phyloP scores from a whole-genome alignment of 139 green algal genomes.

The Trebouxia sp. region DNA sequence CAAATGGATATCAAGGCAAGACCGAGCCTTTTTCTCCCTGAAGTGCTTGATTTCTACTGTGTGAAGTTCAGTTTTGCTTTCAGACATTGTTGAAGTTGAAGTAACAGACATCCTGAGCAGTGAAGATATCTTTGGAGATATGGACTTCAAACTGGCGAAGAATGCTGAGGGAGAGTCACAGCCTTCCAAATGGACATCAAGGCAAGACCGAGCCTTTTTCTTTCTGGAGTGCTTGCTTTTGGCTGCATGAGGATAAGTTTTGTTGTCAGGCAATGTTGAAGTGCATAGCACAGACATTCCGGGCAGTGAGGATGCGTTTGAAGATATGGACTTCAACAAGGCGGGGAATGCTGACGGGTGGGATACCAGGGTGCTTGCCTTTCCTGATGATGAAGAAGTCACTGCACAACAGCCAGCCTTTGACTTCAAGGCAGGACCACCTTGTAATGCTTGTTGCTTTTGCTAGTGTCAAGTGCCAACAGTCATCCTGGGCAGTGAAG shows the following conservation, averaged over 20 bases:
- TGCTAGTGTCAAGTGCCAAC: conserved; percentile 76
- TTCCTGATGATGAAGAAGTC: no score
- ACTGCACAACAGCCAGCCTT: no score
- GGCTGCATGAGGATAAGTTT: no score
- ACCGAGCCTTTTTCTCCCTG: not conserved
- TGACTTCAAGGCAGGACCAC: no score
- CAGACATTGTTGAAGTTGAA: no score
- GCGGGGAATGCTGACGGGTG: conserved; percentile 57
- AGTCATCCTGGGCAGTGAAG: conserved; percentile 95
- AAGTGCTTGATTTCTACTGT: not conserved
- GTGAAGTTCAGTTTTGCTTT: no score
- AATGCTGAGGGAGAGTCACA: conserved; percentile 72
- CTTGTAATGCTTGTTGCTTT: no score
- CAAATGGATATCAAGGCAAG: conserved; percentile 97
- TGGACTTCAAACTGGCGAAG: conserved; percentile 98
- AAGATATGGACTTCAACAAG: conserved; percentile 99
- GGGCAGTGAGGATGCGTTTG: conserved; percentile 90
- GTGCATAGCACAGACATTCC: conserved; percentile 98
- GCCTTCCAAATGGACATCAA: conserved; percentile 99
- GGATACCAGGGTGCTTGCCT: no score
- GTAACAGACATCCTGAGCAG: conserved; percentile 94
- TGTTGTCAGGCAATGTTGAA: no score
- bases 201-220: conserved; percentile 42
- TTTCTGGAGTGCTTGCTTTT: not conserved
- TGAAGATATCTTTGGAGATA: conserved; percentile 96